Percentiles rank a stretch among this genome's conserved stretches.
phyloP scores from a whole-genome alignment of 208 protist genomes.

The Leishmania turanica region DNA sequence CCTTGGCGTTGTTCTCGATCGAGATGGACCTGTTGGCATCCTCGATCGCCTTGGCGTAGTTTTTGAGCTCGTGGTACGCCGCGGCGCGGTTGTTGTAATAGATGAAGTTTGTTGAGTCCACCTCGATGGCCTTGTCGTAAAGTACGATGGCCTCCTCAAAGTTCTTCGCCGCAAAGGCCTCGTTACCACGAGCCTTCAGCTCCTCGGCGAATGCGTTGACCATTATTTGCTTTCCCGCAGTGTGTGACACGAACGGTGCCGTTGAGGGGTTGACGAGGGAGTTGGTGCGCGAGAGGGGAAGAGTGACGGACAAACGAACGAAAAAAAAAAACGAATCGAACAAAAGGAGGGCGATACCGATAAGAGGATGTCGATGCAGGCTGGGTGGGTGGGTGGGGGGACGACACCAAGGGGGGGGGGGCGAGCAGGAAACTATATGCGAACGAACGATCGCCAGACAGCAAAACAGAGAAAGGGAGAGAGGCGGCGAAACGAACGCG shows the following conservation, averaged over 20 bases:
- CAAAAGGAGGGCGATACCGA: neutral
- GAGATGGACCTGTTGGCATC: conserved; percentile 60
- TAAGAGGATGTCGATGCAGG: neutral
- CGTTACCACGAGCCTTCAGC: conserved; percentile 81
- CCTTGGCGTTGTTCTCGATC: conserved; percentile 69
- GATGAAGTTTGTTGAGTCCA: conserved; percentile 71
- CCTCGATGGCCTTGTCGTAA: conserved; percentile 79
- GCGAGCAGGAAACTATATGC: neutral
- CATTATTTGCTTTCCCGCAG: conserved; percentile 1
- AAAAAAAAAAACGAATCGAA: neutral
- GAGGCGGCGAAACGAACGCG: neutral
- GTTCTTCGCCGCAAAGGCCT: conserved; percentile 69
- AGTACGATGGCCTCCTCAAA: conserved; percentile 76
- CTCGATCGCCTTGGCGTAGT: conserved; percentile 76
- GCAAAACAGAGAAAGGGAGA: neutral
- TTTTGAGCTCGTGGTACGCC: conserved; percentile 68
- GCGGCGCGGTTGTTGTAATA: conserved; percentile 92
- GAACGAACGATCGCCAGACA: neutral
- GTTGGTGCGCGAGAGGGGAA: neutral
- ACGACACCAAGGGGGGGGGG: neutral
- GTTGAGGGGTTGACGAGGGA: neutral
- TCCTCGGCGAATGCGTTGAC: conserved; percentile 46
- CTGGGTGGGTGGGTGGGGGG: neutral
- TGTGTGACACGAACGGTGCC: neutral
- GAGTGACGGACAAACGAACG: neutral